Evolutionary conservation across 176 grass and related monocot genomes (phyloP), one percentile per base, ranked within the genome.

Genomic region (Aegilops umbellulata): DNA sequence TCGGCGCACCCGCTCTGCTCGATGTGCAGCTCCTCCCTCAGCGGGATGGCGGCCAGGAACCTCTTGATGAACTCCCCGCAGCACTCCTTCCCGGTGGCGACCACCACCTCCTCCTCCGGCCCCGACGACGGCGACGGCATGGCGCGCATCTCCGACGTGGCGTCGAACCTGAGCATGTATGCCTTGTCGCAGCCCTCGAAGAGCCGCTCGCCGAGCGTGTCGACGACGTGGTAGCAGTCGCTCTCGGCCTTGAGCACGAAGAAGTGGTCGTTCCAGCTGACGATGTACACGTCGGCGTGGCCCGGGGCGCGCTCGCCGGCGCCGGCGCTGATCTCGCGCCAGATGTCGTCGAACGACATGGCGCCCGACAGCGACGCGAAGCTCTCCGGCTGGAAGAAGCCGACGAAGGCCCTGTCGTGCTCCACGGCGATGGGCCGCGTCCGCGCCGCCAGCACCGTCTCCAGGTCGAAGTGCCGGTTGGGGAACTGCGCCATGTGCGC

Each of bases 181-280:
- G 97, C 97, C 70, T 90, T 99, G 49, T 88, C 88, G 82, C 94
- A 99, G 38, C 97, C 97, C 76, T 99, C 97, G 73, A 86, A 80
- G 38, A 99, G 88, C 69, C 97, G 80, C 86, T 99, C 97, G 13
- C 94, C 97, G 80, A 99, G 90, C 20, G 97, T 99, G 76, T 99
- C 97, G 16, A 99, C 60, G 60, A 99, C 31, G 71, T 91, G 86
- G 86, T 92, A 99, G 58, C 88, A 90, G 84, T 94, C 84, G n/a
- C 23, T 38, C 73, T 94, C 92, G 22, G 88, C 76, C 92, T 96
- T 99, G 61, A 99, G 83, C 67, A 96, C 90, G 79, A 99, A 99
- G 87, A 99, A 99, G 88, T 99, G 97, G 79, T 99, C 97, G 84
- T 99, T 99, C 97, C 97, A 99, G 88, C 94, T 93, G 9, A 99